Percentiles rank a stretch among this genome's conserved stretches.
Evolutionary conservation across 805 yeast species (phyloP).

Genomic region (Hanseniaspora nectarophila): DNA sequence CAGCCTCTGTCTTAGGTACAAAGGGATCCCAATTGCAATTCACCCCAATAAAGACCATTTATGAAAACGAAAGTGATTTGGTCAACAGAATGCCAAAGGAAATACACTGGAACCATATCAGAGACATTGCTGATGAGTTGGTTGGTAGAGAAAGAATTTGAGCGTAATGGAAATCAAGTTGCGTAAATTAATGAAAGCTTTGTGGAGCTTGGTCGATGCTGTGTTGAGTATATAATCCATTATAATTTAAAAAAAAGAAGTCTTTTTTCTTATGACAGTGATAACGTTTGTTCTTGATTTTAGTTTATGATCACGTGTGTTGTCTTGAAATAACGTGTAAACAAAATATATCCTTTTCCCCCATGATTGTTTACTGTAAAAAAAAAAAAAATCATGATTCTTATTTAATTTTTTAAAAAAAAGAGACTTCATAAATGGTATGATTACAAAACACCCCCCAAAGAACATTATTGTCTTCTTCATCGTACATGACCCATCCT

Average conservation of each 20-base stretch:
- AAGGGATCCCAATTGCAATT: constrained; percentile 64
- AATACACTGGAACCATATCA: constrained; percentile 67
- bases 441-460: too few species aligned
- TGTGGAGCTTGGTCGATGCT: too few species aligned
- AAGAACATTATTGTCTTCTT: too few species aligned
- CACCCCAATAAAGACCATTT: constrained; percentile 60
- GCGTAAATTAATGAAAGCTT: neutral
- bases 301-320: too few species aligned
- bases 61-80: constrained; percentile 77
- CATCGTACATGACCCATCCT: neutral
- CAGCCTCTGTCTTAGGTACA: constrained; percentile 78
- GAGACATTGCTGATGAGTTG: constrained; percentile 72
- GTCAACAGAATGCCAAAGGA: constrained; percentile 75
- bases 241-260: neutral
- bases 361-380: neutral
- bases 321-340: neutral
- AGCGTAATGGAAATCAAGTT: neutral
- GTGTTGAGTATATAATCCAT: neutral
- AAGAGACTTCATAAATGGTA: too few species aligned
- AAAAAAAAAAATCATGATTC: too few species aligned
- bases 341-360: too few species aligned
- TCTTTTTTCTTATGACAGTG: too few species aligned
- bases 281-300: too few species aligned
- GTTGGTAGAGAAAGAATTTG: constrained; percentile 49
- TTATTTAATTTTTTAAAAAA: too few species aligned